Base-by-base conservation (phyloP, 257 asterid species). In the Paulownia fortunei region DNA sequence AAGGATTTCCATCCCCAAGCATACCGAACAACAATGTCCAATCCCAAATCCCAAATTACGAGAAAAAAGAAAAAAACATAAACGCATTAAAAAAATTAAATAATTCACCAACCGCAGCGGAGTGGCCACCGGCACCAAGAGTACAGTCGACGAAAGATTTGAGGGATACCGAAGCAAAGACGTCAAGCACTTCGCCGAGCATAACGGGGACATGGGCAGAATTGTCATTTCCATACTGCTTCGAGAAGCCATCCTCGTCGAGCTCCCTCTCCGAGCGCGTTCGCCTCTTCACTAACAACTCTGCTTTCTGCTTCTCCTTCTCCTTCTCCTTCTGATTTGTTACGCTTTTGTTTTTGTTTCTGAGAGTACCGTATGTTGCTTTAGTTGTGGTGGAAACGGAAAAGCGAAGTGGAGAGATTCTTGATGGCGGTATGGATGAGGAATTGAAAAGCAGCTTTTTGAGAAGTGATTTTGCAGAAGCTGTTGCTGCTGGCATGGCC, bases 61-160 rank as follows among this genome's bases (percentile, higher is more conserved):
- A 60, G 58, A 36, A 12, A 10, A 3, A 55, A 66, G 3, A 41
- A 18, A 42, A 0, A 32, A 13, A 60, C 39, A 69, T 5, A 27
- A 3, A 21, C 11, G 34, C 16, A 18, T 0, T 0, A 36, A 69
- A 21, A 12, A 8, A 66, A 54, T 41, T 0, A 49, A 71, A 34
- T 0, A 51, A 76, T 27, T 11, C 15, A 83, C 91, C 34, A 19
- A 94, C 99, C 87, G 91, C 91, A 32, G 91, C 83, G 39, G 99
- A 91, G 80, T 95, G 99, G 23, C 98, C 98, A 11, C 92, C 99
- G 30, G 97, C 98, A 24, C 99, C 99, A 12, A 95, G 98, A 23
- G 99, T 95, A 64, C 99, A 95, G 68, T 95, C 99, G 72, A 91
- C 96, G 82, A 95, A 95, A 6, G 98, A 92, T 16, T 82, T 82